Conservation (phyloP, 305 asterid species). For the Fraxinus albicans region DNA sequence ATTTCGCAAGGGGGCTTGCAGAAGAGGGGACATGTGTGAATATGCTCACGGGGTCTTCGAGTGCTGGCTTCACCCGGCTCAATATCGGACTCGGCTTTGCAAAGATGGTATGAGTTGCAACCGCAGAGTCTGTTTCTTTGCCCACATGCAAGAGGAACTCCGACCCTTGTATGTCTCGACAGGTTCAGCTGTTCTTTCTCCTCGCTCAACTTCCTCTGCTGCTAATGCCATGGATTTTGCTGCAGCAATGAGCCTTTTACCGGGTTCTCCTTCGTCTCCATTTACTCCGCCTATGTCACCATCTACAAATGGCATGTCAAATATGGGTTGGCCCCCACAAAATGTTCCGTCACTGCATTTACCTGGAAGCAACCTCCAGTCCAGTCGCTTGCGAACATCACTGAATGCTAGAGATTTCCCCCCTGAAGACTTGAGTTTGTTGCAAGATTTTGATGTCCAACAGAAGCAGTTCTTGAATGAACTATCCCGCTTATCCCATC, state of each 20-base stretch:
- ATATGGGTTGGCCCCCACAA: slow-evolving; percentile 61
- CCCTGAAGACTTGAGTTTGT: slow-evolving; percentile 38
- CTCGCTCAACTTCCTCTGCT: slow-evolving; percentile 45
- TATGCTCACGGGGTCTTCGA: slow-evolving; percentile 89
- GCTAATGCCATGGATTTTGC: slow-evolving; percentile 60
- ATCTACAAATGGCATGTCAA: slow-evolving; percentile 50
- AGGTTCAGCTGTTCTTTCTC: slow-evolving; percentile 77
- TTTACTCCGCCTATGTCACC: slow-evolving; percentile 82
- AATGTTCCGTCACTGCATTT: slow-evolving; percentile 71
- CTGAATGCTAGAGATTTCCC: slow-evolving; percentile 68
- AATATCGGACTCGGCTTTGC: slow-evolving; percentile 73
- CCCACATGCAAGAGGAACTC: slow-evolving; percentile 71
- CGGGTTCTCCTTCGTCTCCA: slow-evolving; percentile 62
- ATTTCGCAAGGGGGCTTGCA: slow-evolving; percentile 79
- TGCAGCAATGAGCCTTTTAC: slow-evolving; percentile 61
- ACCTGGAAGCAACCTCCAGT: slow-evolving; percentile 68
- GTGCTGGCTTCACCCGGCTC: slow-evolving; percentile 92
- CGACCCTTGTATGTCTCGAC: slow-evolving; percentile 75
- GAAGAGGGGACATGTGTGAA: slow-evolving; percentile 82
- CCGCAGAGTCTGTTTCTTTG: slow-evolving; percentile 81
- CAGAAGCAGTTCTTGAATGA: slow-evolving; percentile 57
- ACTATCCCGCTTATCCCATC: slow-evolving; percentile 40
- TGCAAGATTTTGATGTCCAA: slow-evolving; percentile 50
- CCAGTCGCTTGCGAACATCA: slow-evolving; percentile 77
- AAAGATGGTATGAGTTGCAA: slow-evolving; percentile 71